Percentiles rank a stretch among this genome's conserved stretches.
Conservation (phyloP, 2,329 filamentous ascomycete species). For the Ilyonectria mors-panacis region DNA sequence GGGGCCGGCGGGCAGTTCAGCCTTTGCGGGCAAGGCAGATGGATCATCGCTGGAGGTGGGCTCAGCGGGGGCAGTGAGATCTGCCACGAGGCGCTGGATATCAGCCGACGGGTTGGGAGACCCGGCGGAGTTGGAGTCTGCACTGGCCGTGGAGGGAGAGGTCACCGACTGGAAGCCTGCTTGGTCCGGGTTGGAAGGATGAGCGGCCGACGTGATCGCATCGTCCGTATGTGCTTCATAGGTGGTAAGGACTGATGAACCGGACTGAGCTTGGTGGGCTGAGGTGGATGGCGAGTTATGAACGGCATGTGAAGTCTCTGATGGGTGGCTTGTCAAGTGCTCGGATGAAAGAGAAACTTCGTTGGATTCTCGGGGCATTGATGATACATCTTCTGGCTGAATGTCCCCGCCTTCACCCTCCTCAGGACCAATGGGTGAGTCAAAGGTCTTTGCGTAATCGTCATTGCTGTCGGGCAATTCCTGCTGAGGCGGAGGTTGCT, state of each 20-base stretch:
- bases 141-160: conserved; percentile 47
- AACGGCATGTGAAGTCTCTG: conserved; percentile 51
- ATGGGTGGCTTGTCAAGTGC: conserved; percentile 53
- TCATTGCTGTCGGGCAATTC: conserved; percentile 57
- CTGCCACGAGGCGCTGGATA: conserved; percentile 59
- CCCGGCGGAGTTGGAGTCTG: conserved; percentile 48
- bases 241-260: conserved; percentile 46
- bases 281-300: conserved; percentile 50
- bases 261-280: conserved; percentile 43
- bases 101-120: conserved; percentile 53
- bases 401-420: conserved; percentile 55
- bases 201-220: conserved; percentile 40
- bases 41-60: conserved; percentile 50
- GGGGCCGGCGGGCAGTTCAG: conserved; percentile 47
- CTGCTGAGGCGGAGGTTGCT: conserved; percentile 48
- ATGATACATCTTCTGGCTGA: conserved; percentile 60
- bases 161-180: conserved; percentile 22
- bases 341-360: conserved; percentile 58
- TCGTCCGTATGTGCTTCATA: conserved; percentile 47
- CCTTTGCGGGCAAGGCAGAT: conserved; percentile 44
- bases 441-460: conserved; percentile 67
- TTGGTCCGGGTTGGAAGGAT: conserved; percentile 42
- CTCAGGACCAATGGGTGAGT: conserved; percentile 61
- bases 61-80: conserved; percentile 56
- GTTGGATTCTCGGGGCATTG: conserved; percentile 60